Evolutionary conservation across 164 flowering plant species (phyloP), one percentile per base, ranked within the genome.

Genomic region (Chimonanthus praecox): DNA sequence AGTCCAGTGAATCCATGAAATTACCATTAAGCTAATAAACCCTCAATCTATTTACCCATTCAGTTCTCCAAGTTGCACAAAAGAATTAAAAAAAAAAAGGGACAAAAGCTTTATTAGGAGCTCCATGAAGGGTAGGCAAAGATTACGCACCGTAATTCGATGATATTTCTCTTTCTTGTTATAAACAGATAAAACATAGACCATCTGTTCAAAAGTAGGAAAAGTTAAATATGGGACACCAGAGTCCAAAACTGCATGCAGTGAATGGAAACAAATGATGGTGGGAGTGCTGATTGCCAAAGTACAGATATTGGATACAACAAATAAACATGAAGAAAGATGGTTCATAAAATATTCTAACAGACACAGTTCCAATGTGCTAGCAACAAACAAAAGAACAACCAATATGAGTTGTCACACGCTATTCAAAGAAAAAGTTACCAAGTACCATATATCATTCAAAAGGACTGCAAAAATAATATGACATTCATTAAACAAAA

Each of bases 161-260:
- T 94, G 88, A 81, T 89, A 75, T 81, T 96, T 94, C 82, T 96
- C 99, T 82, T 90, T 94, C 88, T 88, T 92, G 93, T 91, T 91
- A 86, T 94, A 92, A 61, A 96, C 82, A 43, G 88, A 91, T 73
- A 96, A 80, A 60, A 96, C 98, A 80, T 96, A 96, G 58, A 96
- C 94, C 97, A 91, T 94, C 99, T 96, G 97, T 79, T 4, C 47
- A 62, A 49, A 60, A 75, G 4, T 50, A 69, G 64, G 63, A 16
- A 60, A 4, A 58, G 47, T 43, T 69, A 72, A 18, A 47, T 33
- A n/a, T 1, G 15, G 33, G 15, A 58, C 66, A 63, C 66, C 66
- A 63, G 60, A 63, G 18, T 63, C 16, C 7, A 33, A 21, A 63
- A 63, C 16, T 21, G 7, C 66, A 63, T 63, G 7, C 21, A 63